Conservation (phyloP, 441 rosid genomes). For the Euphorbia neoarborescens region DNA sequence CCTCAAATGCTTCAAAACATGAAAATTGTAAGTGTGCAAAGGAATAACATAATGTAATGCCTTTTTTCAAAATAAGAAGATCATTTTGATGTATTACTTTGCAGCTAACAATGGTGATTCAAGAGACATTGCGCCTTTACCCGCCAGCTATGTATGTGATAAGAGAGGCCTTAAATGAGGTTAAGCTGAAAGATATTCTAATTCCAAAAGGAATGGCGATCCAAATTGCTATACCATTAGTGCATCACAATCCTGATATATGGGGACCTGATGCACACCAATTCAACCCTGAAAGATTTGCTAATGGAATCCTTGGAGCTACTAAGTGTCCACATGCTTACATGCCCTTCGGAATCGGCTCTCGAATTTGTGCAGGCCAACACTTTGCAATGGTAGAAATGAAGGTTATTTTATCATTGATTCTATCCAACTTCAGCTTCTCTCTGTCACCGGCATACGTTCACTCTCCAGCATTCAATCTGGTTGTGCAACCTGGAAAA, state of each 20-base stretch:
- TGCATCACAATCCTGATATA: constrained; percentile 30
- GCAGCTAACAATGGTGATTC: constrained; percentile 45
- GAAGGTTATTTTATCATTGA: constrained; percentile 35
- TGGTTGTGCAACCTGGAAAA: constrained; percentile 33
- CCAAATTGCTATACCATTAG: constrained; percentile 28
- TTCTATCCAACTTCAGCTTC: constrained; percentile 31
- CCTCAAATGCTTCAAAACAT: constrained; percentile 29
- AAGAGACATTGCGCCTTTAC: constrained; percentile 45
- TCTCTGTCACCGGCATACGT: constrained; percentile 31
- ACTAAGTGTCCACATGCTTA: constrained; percentile 31
- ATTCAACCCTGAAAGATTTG: constrained; percentile 44
- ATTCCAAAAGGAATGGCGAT: constrained; percentile 34
- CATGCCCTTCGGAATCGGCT: constrained; percentile 37
- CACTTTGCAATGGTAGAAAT: constrained; percentile 43
- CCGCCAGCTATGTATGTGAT: constrained; percentile 27
- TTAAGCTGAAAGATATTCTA: constrained; percentile 25
- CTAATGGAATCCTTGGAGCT: constrained; percentile 29
- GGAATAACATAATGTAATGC: no score
- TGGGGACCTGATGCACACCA: constrained; percentile 35
- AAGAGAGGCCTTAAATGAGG: constrained; percentile 27
- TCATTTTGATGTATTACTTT: background rate
- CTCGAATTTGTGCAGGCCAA: constrained; percentile 35
- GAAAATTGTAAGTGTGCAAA: constrained; percentile 28
- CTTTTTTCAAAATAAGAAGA: background rate
- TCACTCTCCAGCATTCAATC: constrained; percentile 34